Conservation (phyloP, 2,329 filamentous ascomycete genomes). For the Annulohypoxylon truncatum region DNA sequence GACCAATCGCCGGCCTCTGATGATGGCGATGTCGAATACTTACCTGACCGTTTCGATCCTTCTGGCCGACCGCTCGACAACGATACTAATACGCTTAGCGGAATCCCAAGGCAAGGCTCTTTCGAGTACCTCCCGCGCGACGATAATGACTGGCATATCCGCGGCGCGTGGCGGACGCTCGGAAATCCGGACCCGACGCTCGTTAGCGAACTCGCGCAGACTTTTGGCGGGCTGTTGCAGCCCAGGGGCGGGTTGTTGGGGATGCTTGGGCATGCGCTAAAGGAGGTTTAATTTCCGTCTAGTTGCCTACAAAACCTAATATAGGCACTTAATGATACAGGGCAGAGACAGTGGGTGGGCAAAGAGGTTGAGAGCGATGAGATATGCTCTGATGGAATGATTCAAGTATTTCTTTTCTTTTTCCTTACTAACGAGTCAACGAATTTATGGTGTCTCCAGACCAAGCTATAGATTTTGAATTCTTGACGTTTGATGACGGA, state of each 20-base stretch:
- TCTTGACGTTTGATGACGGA: background rate
- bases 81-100: slow-evolving; percentile 8
- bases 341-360: background rate
- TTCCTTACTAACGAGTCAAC: background rate
- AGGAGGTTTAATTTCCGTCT: slow-evolving; percentile 28
- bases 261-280: slow-evolving; percentile 22
- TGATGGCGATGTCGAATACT: slow-evolving; percentile 45
- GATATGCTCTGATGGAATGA: background rate
- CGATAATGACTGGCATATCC: slow-evolving; percentile 31
- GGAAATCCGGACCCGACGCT: slow-evolving; percentile 33
- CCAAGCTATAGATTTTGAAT: background rate
- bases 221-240: slow-evolving; percentile 25
- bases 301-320: background rate
- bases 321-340: background rate
- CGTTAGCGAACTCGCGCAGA: slow-evolving; percentile 26
- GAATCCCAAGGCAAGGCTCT: slow-evolving; percentile 33
- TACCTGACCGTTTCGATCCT: slow-evolving; percentile 50
- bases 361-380: background rate
- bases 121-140: slow-evolving; percentile 42
- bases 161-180: slow-evolving; percentile 29
- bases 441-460: background rate
- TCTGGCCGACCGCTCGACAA: slow-evolving; percentile 43
- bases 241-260: slow-evolving; percentile 17
- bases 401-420: background rate
- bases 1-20: slow-evolving; percentile 34